Evolutionary conservation across 208 protist genomes (phyloP).

Genomic region (Leishmania gerbilli): DNA sequence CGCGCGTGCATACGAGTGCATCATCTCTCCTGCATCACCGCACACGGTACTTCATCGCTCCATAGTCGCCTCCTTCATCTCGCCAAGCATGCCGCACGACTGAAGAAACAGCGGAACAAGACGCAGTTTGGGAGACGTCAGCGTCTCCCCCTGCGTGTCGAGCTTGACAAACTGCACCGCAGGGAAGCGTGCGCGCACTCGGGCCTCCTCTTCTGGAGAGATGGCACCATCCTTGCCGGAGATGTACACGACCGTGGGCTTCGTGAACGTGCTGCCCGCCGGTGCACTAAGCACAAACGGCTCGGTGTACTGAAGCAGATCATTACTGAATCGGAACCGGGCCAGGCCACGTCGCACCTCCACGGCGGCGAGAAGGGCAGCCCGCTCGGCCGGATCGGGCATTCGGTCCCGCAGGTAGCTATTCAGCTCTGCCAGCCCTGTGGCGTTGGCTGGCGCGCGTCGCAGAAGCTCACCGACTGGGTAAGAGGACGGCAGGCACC

Average conservation of each 20-base stretch:
- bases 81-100: slow-evolving; percentile 48
- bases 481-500: slow-evolving; percentile 41
- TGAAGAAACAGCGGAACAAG: slow-evolving; percentile 43
- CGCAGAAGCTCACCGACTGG: slow-evolving; percentile 30
- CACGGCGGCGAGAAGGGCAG: slow-evolving; percentile 50
- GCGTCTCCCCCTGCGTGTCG: slow-evolving; percentile 24
- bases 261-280: slow-evolving; percentile 28
- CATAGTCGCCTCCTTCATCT: slow-evolving; percentile 30
- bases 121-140: slow-evolving; percentile 17
- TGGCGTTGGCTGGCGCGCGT: slow-evolving; percentile 21
- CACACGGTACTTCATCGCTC: neutral
- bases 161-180: slow-evolving; percentile 37
- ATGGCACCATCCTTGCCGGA: slow-evolving; percentile 15
- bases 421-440: slow-evolving; percentile 46
- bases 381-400: slow-evolving; percentile 48
- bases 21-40: neutral
- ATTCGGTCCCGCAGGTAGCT: slow-evolving; percentile 40
- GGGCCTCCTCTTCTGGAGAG: slow-evolving; percentile 30
- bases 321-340: slow-evolving; percentile 46
- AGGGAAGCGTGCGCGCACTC: slow-evolving; percentile 39
- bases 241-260: slow-evolving; percentile 52
- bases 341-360: slow-evolving; percentile 36
- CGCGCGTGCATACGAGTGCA: neutral
- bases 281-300: slow-evolving; percentile 22
- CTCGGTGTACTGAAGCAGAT: slow-evolving; percentile 33